These are phyloP conservation scores for Ascochyta clinopodiicola DNA, from an alignment of 2,329 filamentous ascomycete genomes.

Conservation along the genomic window DNA sequence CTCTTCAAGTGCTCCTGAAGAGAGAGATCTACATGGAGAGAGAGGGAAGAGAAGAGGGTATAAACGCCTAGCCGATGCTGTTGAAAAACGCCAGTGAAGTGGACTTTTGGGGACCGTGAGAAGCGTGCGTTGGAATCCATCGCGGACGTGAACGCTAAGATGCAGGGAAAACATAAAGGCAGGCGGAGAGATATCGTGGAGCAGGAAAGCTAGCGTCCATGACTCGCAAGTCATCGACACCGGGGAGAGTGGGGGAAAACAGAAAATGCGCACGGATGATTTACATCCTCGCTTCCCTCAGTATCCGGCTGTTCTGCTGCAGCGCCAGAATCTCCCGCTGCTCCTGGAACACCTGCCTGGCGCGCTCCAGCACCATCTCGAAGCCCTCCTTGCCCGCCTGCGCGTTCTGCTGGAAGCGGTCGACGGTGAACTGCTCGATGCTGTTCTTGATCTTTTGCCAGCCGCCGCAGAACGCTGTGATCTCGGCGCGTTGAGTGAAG, in stretches of 20 bases:
- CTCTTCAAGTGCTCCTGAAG: not conserved
- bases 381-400: constrained; percentile 91
- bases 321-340: constrained; percentile 70
- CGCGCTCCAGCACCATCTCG: constrained; percentile 93
- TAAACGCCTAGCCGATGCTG: constrained; percentile 16
- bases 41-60: constrained; percentile 2
- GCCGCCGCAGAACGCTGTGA: constrained; percentile 92
- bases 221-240: not conserved
- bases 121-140: not conserved
- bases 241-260: not conserved
- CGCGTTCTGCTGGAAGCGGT: constrained; percentile 90
- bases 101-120: constrained; percentile 12
- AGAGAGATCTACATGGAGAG: too few species aligned
- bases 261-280: not conserved
- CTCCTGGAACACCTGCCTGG: constrained; percentile 87
- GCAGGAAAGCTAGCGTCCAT: not conserved
- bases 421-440: constrained; percentile 90
- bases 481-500: constrained; percentile 88
- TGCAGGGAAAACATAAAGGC: not conserved
- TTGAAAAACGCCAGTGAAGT: constrained; percentile 13
- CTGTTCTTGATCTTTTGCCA: constrained; percentile 98
- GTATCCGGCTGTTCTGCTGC: constrained; percentile 49
- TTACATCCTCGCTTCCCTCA: constrained; percentile 43
- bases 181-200: constrained; percentile 6
- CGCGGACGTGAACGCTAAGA: constrained; percentile 5